Conservation (phyloP, 805 yeast species). For the Spathaspora arborariae region DNA sequence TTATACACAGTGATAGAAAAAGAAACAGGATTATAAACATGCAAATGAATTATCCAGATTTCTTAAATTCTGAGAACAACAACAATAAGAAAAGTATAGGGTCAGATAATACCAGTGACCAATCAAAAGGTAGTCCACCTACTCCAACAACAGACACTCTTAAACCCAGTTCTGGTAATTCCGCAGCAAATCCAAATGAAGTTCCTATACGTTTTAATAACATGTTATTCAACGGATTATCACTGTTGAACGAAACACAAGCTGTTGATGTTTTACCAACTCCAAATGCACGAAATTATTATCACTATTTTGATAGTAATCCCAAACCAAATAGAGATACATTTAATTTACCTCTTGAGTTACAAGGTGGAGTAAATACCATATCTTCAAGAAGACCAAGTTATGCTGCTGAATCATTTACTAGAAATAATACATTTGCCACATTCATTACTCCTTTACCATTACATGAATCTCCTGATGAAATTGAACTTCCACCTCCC, state of each 20-base stretch:
- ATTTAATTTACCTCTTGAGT: slow-evolving; percentile 51
- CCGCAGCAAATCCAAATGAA: not conserved
- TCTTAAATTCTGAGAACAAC: slow-evolving; percentile 15
- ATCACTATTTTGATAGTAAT: not conserved
- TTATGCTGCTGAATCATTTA: slow-evolving; percentile 64
- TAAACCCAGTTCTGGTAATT: not conserved
- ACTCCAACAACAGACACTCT: not conserved
- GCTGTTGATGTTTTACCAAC: slow-evolving; percentile 2
- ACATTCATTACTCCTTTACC: not conserved
- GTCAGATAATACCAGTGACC: not conserved
- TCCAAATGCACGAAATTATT: not conserved
- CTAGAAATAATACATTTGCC: slow-evolving; percentile 23
- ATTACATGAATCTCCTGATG: slow-evolving; percentile 1
- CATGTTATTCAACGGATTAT: slow-evolving; percentile 21
- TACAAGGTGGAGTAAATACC: slow-evolving; percentile 62
- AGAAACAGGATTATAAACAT: not conserved
- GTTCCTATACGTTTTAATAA: slow-evolving; percentile 14
- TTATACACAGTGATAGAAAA: not conserved
- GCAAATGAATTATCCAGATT: slow-evolving; percentile 31
- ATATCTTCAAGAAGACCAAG: slow-evolving; percentile 70
- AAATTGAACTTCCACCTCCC: slow-evolving; percentile 1
- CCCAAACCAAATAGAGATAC: slow-evolving; percentile 17
- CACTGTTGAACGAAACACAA: slow-evolving; percentile 14
- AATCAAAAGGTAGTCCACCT: not conserved
- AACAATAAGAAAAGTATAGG: slow-evolving; percentile 1